Base-by-base conservation (phyloP, 371 early-diverging fungal genomes). In the Rhizopus delemar region DNA sequence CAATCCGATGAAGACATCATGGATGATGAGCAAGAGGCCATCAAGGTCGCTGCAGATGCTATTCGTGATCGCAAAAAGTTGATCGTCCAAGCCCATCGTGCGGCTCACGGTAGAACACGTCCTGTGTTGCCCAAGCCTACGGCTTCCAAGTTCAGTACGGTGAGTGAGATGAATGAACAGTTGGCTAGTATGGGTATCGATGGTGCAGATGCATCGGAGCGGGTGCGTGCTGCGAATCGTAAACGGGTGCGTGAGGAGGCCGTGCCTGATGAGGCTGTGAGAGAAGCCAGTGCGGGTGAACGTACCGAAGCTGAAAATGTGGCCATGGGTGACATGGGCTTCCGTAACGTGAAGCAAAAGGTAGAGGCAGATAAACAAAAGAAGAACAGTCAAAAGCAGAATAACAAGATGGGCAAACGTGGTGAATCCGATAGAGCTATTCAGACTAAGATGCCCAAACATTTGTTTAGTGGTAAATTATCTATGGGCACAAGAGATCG, bases 341-440 rank as follows among this genome's bases (percentile, higher is more conserved):
- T 95, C 62, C 87, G 86, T 62, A 87, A 87, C 62, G 89, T 86
- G 53, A 84, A 82, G 70, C 85, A 86, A 63, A 84, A 86, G 70
- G 57, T 78, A 59, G 86, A 87, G 46, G 86, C 86, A 53, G 90
- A 90, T 60, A 93, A 90, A 70, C 86, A 89, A 63, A 85, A 86
- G 77, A 79, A 85, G 54, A 63, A 84, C 46, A 77, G 84, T 32
- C 91, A 93, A 69, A 85, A 89, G 57, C 79, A 75, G 46, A 70
- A 84, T 69, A 90, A 90, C 74, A 78, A 86, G 66, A 69, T 85
- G 59, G 98, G 94, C 59, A 91, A 90, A 69, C 84, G 86, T 41
- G 97, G 97, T 66, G 99, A 99, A 75, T 80, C 94, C 32, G 99
- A 99, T 71, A 87, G 99, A 68, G 77, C 72, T 22, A 94, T 98